Conservation (phyloP, 768 basidiomycete genomes). For the Rhodotorula babjevae region DNA sequence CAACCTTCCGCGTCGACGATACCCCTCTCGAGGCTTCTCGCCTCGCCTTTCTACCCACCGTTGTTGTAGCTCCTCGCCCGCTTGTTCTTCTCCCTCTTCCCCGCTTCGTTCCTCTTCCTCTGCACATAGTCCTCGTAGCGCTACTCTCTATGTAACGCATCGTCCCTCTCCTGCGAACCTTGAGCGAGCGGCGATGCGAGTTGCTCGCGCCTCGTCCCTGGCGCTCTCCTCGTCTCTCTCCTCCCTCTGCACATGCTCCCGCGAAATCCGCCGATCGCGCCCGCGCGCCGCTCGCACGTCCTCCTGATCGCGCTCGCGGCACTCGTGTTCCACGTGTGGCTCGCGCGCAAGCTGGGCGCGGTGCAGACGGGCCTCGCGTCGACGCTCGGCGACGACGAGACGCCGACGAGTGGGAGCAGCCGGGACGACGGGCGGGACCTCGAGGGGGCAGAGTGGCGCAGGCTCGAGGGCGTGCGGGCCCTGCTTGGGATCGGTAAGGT, state of each 20-base stretch:
- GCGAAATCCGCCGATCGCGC: background rate
- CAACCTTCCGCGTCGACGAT: background rate
- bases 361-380: background rate
- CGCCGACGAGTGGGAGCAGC: background rate
- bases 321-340: constrained; percentile 6
- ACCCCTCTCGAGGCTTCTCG: background rate
- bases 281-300: background rate
- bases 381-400: background rate
- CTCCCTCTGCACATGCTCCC: background rate
- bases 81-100: background rate
- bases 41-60: background rate
- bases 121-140: too few species aligned
- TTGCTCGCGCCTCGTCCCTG: too few species aligned
- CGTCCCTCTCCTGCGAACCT: too few species aligned
- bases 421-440: constrained; percentile 3
- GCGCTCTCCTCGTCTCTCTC: background rate
- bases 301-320: background rate
- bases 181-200: too few species aligned
- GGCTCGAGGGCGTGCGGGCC: constrained; percentile 9
- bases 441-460: background rate
- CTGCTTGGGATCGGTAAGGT: constrained; percentile 19
- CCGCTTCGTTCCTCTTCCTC: too few species aligned
- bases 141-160: too few species aligned
- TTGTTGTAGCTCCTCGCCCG: background rate
- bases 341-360: background rate